phyloP scores from a whole-genome alignment of 331 rosid genomes.

The Quercus tomentella region DNA sequence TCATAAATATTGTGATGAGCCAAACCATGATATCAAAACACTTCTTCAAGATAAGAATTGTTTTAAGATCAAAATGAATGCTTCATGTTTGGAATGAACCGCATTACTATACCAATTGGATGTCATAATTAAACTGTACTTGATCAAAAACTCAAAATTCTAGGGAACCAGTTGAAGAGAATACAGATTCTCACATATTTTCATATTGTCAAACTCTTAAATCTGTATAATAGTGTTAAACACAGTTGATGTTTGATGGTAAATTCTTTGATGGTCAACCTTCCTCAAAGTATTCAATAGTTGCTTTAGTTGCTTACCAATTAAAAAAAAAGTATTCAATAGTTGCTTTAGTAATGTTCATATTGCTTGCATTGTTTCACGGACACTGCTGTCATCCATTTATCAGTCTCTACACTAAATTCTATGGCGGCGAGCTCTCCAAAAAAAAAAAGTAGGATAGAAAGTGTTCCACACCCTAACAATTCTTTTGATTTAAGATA shows the following conservation, averaged over 20 bases:
- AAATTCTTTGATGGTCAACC: too few species aligned
- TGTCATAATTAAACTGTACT: neutral
- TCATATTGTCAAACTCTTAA: too few species aligned
- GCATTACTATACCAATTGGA: neutral
- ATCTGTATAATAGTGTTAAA: too few species aligned
- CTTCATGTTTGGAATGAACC: neutral
- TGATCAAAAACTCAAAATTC: neutral
- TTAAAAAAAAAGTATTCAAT: too few species aligned
- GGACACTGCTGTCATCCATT: rapidly evolving
- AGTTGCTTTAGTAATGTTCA: too few species aligned
- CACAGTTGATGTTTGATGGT: too few species aligned
- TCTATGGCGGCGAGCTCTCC: neutral
- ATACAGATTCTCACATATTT: neutral
- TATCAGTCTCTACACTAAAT: too few species aligned
- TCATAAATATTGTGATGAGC: neutral
- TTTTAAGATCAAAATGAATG: neutral
- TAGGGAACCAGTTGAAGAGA: neutral
- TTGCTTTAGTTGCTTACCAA: too few species aligned
- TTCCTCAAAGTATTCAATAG: too few species aligned
- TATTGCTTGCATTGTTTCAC: too few species aligned
- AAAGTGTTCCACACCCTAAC: neutral
- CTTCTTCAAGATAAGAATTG: neutral
- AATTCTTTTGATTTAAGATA: neutral
- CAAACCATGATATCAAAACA: neutral
- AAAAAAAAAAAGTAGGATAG: neutral